Base-by-base conservation (phyloP, 257 asterid genomes). In the Schizonepeta tenuifolia region DNA sequence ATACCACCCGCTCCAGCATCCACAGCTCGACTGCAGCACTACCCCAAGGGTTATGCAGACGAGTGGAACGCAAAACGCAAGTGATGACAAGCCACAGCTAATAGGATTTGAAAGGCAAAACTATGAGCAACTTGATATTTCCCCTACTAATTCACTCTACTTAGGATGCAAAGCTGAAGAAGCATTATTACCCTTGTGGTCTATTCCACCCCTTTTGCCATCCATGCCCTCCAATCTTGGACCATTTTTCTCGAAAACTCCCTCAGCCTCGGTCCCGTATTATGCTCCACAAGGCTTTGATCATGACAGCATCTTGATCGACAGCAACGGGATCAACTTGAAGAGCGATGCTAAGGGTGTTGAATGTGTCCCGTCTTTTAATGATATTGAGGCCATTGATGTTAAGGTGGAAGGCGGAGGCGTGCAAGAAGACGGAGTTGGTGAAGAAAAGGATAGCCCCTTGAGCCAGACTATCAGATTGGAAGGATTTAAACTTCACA, bases 141-240 rank as follows among this genome's bases (percentile, higher is more conserved):
- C 78, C 2, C 85, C 89, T 4, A 20, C 70, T 15, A 88, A 85
- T 79, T 80, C 90, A 55, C 64, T 80, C 73, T 84, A 73, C 72
- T 73, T 84, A 24, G 94, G 97, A 65, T 82, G 76, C 81, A 56
- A 36, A 38, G 35, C 66, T 60, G 87, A 81, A 71, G 75, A 38
- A 38, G 43, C 43, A 38, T 9, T 76, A 61, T 65, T 78, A 18
- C 84, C 87, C 36, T 11, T 83, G 65, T 90, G 86, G 86, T 74
- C 95, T 49, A 76, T 87, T 62, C 96, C 93, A 1, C 88, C 89
- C 69, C 89, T 85, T 57, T n/a, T 82, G 73, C 75, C 90, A 22
- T 77, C 78, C 69, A n/a, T 82, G 75, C 75, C 90, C 31, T 77
- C 78, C 67, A 65, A 73, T 46, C 46, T 80, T 0, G 84, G 80